phyloP scores from a whole-genome alignment of 768 basidiomycete genomes.

The Suillus hirtellus region DNA sequence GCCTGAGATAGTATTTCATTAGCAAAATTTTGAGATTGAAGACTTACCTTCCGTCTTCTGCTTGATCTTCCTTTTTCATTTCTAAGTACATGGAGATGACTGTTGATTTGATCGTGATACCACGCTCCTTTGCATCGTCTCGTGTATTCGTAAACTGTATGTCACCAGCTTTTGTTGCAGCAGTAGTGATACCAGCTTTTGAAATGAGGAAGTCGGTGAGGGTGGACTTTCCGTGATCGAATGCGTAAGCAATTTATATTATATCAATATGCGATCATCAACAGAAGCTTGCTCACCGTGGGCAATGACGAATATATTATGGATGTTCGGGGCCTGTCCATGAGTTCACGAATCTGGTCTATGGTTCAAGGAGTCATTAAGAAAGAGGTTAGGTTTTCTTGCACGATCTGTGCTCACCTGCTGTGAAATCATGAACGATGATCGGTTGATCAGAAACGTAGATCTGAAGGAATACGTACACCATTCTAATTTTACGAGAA shows the following conservation, averaged over 20 bases:
- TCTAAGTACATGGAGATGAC: conserved; percentile 99
- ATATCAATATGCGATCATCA: conserved; percentile 19
- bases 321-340: conserved; percentile 90
- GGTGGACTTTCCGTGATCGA: conserved; percentile 99
- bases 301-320: conserved; percentile 94
- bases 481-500: conserved; percentile 63
- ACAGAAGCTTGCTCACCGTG: conserved; percentile 60
- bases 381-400: background rate
- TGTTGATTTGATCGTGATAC: conserved; percentile 99
- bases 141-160: conserved; percentile 97
- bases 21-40: conserved; percentile 13
- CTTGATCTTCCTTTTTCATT: conserved; percentile 91
- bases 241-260: conserved; percentile 40
- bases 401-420: conserved; percentile 54
- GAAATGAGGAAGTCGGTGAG: conserved; percentile 98
- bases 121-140: conserved; percentile 98
- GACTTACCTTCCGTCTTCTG: conserved; percentile 89
- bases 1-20: conserved; percentile 43
- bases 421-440: conserved; percentile 56
- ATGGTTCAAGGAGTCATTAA: conserved; percentile 14
- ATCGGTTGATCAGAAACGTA: conserved; percentile 27
- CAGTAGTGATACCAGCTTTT: conserved; percentile 96
- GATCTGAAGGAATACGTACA: conserved; percentile 54
- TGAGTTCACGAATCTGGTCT: conserved; percentile 87
- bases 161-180: conserved; percentile 90